Evolutionary conservation across 75 land plant species (phyloP).

Genomic region (Adiantum capillusveneris): DNA sequence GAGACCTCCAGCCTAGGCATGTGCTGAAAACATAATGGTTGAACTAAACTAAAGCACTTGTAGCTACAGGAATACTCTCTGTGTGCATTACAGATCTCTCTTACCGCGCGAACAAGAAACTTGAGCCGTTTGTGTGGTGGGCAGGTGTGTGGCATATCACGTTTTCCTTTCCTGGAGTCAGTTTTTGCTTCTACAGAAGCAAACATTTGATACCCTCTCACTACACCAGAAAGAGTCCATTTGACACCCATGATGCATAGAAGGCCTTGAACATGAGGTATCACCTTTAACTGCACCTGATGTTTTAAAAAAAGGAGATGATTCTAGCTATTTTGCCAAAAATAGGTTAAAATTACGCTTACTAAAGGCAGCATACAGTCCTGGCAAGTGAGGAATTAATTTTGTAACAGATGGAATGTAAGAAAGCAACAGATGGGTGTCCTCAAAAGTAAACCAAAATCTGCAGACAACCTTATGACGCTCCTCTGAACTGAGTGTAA

Average conservation of each 20-base stretch:
- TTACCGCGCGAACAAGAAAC: constrained; percentile 75
- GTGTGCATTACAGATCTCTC: background rate
- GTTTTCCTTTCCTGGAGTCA: background rate
- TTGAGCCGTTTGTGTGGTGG: constrained; percentile 41
- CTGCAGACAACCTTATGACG: background rate
- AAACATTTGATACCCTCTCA: constrained; percentile 58
- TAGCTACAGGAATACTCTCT: background rate
- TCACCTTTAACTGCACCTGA: constrained; percentile 71
- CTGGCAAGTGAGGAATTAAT: too few relatives aligned
- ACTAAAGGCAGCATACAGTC: too few relatives aligned
- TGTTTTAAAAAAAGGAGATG: too few relatives aligned
- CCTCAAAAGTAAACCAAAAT: too few relatives aligned
- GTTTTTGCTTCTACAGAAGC: constrained; percentile 28
- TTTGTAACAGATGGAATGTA: too few relatives aligned
- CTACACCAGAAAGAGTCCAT: constrained; percentile 66
- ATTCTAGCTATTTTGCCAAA: too few relatives aligned
- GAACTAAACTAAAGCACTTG: background rate
- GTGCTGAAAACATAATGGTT: constrained; percentile 33
- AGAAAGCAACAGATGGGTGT: too few relatives aligned
- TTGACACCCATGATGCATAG: constrained; percentile 76
- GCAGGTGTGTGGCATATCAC: constrained; percentile 11
- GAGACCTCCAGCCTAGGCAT: constrained; percentile 77
- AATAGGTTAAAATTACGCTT: too few relatives aligned
- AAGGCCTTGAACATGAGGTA: constrained; percentile 63
- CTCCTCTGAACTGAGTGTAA: background rate